Conservation (phyloP, 2,329 filamentous ascomycete genomes). For the Uncinocarpus reesii region DNA sequence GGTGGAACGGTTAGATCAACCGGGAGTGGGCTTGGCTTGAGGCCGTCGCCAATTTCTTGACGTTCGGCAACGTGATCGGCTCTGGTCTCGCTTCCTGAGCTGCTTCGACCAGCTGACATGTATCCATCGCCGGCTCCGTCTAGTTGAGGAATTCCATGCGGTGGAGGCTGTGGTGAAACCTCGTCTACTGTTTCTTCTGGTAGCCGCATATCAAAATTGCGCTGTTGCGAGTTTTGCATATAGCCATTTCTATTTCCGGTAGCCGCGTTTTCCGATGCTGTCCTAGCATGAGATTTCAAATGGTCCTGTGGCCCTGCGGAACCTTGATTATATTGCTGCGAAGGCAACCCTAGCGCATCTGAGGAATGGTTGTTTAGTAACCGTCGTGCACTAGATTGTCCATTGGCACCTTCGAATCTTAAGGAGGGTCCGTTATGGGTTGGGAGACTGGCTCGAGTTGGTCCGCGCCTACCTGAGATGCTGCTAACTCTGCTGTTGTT, state of each 20-base stretch:
- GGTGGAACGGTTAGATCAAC: slow-evolving; percentile 71
- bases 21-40: slow-evolving; percentile 49
- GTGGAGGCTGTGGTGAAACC: slow-evolving; percentile 31
- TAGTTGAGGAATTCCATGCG: slow-evolving; percentile 25
- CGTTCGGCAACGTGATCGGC: slow-evolving; percentile 18
- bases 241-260: slow-evolving; percentile 1
- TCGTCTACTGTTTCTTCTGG: slow-evolving; percentile 21
- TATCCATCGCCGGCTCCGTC: slow-evolving; percentile 20
- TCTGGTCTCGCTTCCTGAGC: slow-evolving; percentile 32
- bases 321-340: slow-evolving; percentile 17
- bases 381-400: slow-evolving; percentile 3
- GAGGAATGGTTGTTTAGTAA: slow-evolving; percentile 28
- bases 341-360: slow-evolving; percentile 28
- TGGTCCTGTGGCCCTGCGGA: slow-evolving; percentile 12
- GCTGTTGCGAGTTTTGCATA: slow-evolving; percentile 14
- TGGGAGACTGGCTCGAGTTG: slow-evolving; percentile 32
- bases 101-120: slow-evolving; percentile 30
- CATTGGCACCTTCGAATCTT: slow-evolving; percentile 24
- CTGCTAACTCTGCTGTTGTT: slow-evolving; percentile 56
- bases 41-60: slow-evolving; percentile 28
- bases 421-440: slow-evolving; percentile 26
- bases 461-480: slow-evolving; percentile 40
- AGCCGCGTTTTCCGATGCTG: slow-evolving; percentile 25
- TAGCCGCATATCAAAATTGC: slow-evolving; percentile 8
- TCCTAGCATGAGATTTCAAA: slow-evolving; percentile 23